Base-by-base conservation (phyloP, 73 alveolate species). In the Urostyla sp. region DNA sequence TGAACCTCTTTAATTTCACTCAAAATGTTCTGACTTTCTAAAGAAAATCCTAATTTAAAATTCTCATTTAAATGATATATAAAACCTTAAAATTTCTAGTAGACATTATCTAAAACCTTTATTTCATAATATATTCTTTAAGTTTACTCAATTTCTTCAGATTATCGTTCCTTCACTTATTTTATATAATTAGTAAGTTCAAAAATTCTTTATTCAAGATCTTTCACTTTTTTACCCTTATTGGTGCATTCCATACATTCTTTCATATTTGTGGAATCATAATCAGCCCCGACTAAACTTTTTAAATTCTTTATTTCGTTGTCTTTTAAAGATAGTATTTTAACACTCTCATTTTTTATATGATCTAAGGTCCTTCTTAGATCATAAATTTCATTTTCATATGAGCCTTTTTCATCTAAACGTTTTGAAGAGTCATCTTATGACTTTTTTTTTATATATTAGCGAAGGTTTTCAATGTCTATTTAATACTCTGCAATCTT, bases 171-270 rank as follows among this genome's bases (percentile, higher is more conserved):
- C 49, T 45, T 69, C 23, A 23, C 49, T 24, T 46, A 46, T 54
- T 69, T 69, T 4, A 69, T 69, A 34, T 69, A 69, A 10, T 69
- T 69, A 5, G 67, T 69, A 5, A 69, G 30, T 3, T 69, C 83
- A 15, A 7, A 10, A 8, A 46, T 46, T 48, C 83, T 69, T 5
- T 69, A 16, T 48, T 69, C 83, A 13, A 24, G 18, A 69, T 69
- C 83, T 6, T 46, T 6, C 5, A 46, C 23, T 27, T 48, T 69
- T 20, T 45, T 4, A 34, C 49, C 83, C 16, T 45, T 44, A 43
- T 69, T 69, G 24, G 44, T 69, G 69, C 83, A 69, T 20, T 69
- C 83, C 4, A 4, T 0, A 30, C 83, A 69, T 18, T 49, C 83
- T 27, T 63, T 63, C 4, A 63, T 63, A 21, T 37, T 63, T 7